phyloP scores from a whole-genome alignment of 1,284 basidiomycete genomes.

The Malassezia sp. region DNA sequence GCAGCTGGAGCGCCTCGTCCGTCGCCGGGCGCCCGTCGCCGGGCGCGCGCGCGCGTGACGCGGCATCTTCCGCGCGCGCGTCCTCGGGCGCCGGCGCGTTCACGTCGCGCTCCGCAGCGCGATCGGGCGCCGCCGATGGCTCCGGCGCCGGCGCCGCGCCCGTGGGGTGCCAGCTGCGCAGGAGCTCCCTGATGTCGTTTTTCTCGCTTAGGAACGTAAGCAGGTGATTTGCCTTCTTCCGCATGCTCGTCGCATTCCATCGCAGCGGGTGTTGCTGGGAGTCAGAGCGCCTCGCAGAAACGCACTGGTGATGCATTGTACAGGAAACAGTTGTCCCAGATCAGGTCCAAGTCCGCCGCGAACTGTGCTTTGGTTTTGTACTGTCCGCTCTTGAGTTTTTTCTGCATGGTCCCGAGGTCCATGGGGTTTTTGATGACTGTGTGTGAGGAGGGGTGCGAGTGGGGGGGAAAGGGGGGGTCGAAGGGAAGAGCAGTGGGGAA shows the following conservation, averaged over 20 bases:
- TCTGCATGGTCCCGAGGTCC: conserved; percentile 84
- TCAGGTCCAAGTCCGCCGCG: conserved; percentile 80
- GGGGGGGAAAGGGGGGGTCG: no score
- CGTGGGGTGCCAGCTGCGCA: conserved; percentile 31
- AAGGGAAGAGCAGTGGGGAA: no score
- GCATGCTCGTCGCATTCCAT: conserved; percentile 36
- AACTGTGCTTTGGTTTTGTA: conserved; percentile 93
- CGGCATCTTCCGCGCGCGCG: background rate
- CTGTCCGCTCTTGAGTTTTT: conserved; percentile 71
- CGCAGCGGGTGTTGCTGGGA: conserved; percentile 36
- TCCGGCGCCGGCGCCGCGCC: conserved; percentile 1
- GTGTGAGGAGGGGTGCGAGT: no score
- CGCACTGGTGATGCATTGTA: conserved; percentile 79
- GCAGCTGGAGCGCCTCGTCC: background rate
- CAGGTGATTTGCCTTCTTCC: conserved; percentile 51
- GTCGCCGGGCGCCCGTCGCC: no score
- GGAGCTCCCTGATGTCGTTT: conserved; percentile 53
- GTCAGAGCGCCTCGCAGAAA: background rate
- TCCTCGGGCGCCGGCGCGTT: background rate
- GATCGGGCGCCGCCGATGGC: background rate
- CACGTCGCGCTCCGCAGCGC: no score
- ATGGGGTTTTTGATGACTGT: conserved; percentile 51
- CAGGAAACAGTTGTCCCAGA: conserved; percentile 87
- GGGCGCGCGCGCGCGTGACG: background rate
- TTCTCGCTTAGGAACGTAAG: conserved; percentile 78